Base-by-base conservation (phyloP, 768 basidiomycete genomes). In the Trametes coccinea region DNA sequence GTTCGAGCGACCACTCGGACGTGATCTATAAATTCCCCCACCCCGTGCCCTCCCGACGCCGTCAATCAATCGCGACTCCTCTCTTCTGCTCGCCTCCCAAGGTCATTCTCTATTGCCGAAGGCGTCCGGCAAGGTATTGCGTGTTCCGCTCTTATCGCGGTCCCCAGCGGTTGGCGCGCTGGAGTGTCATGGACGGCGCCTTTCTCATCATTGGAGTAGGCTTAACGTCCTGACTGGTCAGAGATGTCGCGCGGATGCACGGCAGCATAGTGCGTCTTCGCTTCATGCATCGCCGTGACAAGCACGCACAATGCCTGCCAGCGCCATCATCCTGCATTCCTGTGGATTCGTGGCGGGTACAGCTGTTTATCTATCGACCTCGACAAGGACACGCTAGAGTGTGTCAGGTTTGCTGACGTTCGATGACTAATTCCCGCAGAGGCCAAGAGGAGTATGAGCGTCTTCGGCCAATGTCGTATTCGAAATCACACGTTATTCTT, bases 361-460 rank as follows among this genome's bases (percentile, higher is more conserved):
- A 46, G 45, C n/a, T 46, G 4, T 17, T 8, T 17, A n/a, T 46
- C 10, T 37, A 10, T 37, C 34, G 10, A 10, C 34, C 34, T 37
- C 34, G 34, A 5, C 5, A 37, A 37, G 14, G 41, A 4, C 29
- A 29, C 47, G 47, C 47, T n/a, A 3, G 13, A 14, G 30, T 33
- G 45, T 61, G 30, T 44, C 46, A 58, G 58, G 16, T 6, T 7
- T 43, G 53, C 63, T 61, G 30, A 65, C 63, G 16, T 14, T 60
- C 54, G 55, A 61, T 5, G 33, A 53, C 61, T 63, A 63, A 64
- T 29, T 39, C 67, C 22, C 56, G 59, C 72, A 97, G 95, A 70
- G 95, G 96, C 48, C 95, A 98, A 79, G 96, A 99, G 80, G 96
- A 97, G 78, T 98, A 99, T 74, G 96, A 98, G 89, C 89, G 96